These are phyloP conservation scores for Magnaporthales sp. DNA, from an alignment of 2,329 filamentous ascomycete genomes.

Conservation along the genomic window DNA sequence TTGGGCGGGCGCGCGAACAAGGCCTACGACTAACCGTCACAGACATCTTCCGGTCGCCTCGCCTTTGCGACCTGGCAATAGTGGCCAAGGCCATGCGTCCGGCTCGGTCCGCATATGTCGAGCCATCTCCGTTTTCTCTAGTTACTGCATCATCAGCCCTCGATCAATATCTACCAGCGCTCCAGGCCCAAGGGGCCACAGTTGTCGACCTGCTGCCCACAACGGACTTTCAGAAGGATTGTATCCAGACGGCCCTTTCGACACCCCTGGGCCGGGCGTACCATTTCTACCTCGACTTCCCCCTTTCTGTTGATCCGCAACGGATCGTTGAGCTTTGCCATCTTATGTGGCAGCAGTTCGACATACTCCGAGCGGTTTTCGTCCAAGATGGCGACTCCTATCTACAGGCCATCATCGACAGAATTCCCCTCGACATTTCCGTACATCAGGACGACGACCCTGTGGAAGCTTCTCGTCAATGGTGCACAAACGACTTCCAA, in stretches of 20 bases:
- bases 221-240: background rate
- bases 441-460: background rate
- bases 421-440: background rate
- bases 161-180: background rate
- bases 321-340: background rate
- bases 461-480: background rate
- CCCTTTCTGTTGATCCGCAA: background rate
- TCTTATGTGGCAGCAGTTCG: background rate
- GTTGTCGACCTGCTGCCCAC: background rate
- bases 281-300: background rate
- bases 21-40: background rate
- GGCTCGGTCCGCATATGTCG: background rate
- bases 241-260: background rate
- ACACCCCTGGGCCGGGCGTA: background rate
- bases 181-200: background rate
- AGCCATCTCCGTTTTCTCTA: background rate
- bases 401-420: background rate
- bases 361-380: background rate
- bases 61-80: background rate
- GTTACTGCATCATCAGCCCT: background rate
- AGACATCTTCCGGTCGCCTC: background rate
- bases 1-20: background rate
- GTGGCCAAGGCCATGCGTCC: background rate
- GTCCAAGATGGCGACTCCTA: background rate
- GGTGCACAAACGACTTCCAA: background rate